phyloP scores from a whole-genome alignment of 306 rosid genomes.

The Cicer bijugum region DNA sequence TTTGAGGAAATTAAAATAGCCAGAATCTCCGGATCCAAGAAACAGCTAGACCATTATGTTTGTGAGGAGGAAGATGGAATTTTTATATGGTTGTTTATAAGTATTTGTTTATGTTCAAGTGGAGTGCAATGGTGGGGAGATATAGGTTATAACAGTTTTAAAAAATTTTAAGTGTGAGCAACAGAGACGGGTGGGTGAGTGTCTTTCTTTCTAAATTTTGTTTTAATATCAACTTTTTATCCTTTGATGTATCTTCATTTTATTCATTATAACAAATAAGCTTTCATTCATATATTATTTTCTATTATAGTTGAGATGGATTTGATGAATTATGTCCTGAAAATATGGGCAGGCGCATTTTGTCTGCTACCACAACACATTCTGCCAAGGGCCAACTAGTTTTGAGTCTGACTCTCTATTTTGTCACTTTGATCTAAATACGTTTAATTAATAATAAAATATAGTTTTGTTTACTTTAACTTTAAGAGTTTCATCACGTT shows the following conservation, averaged over 20 bases:
- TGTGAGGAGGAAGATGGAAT: constrained; percentile 65
- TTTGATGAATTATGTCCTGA: constrained; percentile 46
- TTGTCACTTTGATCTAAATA: constrained; percentile 46
- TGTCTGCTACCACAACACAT: constrained; percentile 52
- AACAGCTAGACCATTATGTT: constrained; percentile 92
- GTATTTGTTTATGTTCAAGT: constrained; percentile 63
- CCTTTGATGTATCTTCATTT: constrained; percentile 45
- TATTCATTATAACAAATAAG: constrained; percentile 29
- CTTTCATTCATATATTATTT: constrained; percentile 52
- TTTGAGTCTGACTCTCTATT: constrained; percentile 56
- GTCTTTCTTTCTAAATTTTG: constrained; percentile 49
- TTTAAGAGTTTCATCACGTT: too few relatives aligned
- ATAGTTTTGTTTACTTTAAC: too few relatives aligned
- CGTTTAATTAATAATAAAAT: not conserved
- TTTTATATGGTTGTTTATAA: constrained; percentile 59
- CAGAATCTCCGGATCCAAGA: constrained; percentile 97
- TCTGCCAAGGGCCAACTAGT: constrained; percentile 53
- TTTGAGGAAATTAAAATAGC: constrained; percentile 51
- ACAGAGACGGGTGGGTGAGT: constrained; percentile 52
- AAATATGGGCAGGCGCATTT: constrained; percentile 45
- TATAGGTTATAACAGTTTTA: constrained; percentile 52
- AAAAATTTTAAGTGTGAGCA: constrained; percentile 55
- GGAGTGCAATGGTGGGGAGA: constrained; percentile 54
- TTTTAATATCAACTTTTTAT: constrained; percentile 45
- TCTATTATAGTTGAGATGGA: constrained; percentile 27